phyloP scores from a whole-genome alignment of 768 basidiomycete species.

The Melanogaster broomeanus region DNA sequence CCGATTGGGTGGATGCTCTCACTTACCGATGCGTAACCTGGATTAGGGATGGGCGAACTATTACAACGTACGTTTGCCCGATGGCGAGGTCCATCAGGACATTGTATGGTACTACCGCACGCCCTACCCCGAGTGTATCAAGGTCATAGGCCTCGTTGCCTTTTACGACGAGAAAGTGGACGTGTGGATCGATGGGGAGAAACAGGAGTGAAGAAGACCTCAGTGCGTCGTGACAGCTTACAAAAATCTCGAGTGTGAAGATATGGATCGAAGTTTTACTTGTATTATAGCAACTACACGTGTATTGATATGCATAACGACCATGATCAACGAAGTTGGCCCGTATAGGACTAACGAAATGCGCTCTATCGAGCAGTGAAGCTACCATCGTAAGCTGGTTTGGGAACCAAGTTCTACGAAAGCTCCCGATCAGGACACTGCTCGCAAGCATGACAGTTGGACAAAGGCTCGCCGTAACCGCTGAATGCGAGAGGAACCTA shows the following conservation, averaged over 20 bases:
- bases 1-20: background rate
- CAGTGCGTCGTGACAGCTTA: too few species aligned
- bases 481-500: conserved; percentile 12
- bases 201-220: conserved; percentile 42
- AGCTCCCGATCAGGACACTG: background rate
- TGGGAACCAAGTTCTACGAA: conserved; percentile 12
- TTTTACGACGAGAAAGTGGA: conserved; percentile 73
- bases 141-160: conserved; percentile 51
- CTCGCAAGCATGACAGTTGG: background rate
- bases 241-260: too few species aligned
- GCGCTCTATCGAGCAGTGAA: background rate
- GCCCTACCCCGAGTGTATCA: conserved; percentile 50
- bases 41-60: conserved; percentile 60
- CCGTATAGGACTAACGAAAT: background rate
- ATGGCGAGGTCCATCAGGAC: conserved; percentile 45
- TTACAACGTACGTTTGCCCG: conserved; percentile 49
- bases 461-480: conserved; percentile 13
- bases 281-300: background rate
- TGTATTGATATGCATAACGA: conserved; percentile 4
- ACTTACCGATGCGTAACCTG: conserved; percentile 3
- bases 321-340: background rate
- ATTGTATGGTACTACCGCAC: conserved; percentile 68
- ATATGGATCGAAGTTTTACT: background rate
- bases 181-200: conserved; percentile 61
- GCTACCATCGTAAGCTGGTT: conserved; percentile 16